phyloP scores from a whole-genome alignment of 1,284 basidiomycete genomes.

The Cutaneotrichosporon cavernicola region DNA sequence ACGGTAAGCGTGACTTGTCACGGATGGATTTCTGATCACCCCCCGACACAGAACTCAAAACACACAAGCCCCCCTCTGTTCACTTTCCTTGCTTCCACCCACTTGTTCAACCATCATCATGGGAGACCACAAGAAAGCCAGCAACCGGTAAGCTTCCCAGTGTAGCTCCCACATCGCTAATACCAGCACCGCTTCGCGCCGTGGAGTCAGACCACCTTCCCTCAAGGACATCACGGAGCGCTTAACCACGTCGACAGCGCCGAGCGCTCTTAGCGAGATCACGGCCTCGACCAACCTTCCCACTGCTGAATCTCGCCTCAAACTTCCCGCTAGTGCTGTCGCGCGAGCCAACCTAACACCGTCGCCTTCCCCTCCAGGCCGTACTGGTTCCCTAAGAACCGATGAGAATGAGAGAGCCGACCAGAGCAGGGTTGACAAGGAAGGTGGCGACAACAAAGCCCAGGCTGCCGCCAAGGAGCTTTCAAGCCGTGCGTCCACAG shows the following conservation, averaged over 20 bases:
- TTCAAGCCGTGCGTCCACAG: not conserved
- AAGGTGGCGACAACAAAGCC: not conserved
- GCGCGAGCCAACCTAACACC: slow-evolving; percentile 52
- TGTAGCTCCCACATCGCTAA: not conserved
- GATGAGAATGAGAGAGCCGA: not conserved
- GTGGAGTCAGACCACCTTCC: not conserved
- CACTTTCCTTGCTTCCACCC: not conserved
- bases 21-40: not conserved
- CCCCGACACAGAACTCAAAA: not conserved
- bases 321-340: slow-evolving; percentile 62
- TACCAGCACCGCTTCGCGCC: not conserved
- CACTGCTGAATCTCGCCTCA: slow-evolving; percentile 54
- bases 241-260: slow-evolving; percentile 9
- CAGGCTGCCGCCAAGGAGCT: not conserved
- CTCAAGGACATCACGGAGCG: slow-evolving; percentile 1
- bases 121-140: slow-evolving; percentile 3
- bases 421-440: not conserved
- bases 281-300: slow-evolving; percentile 49
- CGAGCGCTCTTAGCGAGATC: slow-evolving; percentile 49
- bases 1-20: not conserved
- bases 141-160: not conserved
- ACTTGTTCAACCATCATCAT: not conserved
- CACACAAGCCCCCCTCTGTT: not conserved
- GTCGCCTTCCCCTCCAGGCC: not conserved
- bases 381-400: not conserved